Evolutionary conservation across 345 rosid species (phyloP).

Genomic region (Moricandia moricandioides): DNA sequence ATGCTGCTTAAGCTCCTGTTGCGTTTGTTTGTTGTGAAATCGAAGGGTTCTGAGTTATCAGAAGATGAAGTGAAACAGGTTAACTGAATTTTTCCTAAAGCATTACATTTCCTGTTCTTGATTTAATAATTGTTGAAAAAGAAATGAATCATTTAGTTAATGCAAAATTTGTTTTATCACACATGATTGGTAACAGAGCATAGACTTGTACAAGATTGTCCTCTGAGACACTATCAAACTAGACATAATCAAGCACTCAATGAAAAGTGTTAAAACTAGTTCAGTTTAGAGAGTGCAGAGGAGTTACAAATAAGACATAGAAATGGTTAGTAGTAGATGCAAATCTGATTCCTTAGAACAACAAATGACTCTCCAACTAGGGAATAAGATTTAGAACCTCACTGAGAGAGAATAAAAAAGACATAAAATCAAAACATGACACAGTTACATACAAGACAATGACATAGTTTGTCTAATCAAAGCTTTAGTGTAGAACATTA

Average conservation of each 20-base stretch:
- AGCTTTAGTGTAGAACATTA: background rate
- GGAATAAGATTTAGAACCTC: background rate
- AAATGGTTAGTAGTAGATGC: background rate
- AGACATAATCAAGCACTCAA: background rate
- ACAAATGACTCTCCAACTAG: background rate
- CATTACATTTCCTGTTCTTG: too few relatives aligned
- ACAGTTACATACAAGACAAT: background rate
- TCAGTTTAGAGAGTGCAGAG: background rate
- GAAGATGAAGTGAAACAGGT: conserved; percentile 77
- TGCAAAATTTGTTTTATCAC: too few relatives aligned
- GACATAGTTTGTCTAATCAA: background rate
- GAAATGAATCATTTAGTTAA: too few relatives aligned
- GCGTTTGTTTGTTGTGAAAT: conserved; percentile 57
- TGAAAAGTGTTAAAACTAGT: background rate
- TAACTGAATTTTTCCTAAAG: too few relatives aligned
- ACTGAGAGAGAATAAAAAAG: background rate
- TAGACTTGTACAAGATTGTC: background rate
- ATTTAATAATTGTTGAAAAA: too few relatives aligned
- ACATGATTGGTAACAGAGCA: background rate
- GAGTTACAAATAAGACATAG: background rate
- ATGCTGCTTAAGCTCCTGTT: conserved; percentile 69
- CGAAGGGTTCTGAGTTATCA: conserved; percentile 47
- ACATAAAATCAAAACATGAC: background rate
- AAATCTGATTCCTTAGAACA: background rate
- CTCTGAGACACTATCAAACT: background rate